These are phyloP conservation scores for Coemansia sp. DNA, from an alignment of 192 early-diverging fungal genomes.

Conservation along the genomic window DNA sequence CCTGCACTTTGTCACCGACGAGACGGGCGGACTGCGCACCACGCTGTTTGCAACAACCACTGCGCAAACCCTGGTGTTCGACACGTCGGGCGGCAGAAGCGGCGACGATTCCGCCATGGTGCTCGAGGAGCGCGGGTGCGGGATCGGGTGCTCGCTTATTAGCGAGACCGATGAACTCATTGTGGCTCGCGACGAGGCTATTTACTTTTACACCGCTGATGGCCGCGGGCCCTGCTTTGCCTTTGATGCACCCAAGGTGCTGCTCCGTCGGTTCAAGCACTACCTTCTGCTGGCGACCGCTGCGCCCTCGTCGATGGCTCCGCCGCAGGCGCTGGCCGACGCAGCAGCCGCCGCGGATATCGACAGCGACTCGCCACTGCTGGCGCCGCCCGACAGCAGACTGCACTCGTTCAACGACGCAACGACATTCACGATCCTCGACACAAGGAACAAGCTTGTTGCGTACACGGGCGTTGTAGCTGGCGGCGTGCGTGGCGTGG, in stretches of 20 bases:
- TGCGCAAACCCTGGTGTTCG: conserved; percentile 44
- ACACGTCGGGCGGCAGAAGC: conserved; percentile 40
- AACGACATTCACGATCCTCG: conserved; percentile 69
- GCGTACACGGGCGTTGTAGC: conserved; percentile 81
- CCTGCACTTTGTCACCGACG: conserved; percentile 40
- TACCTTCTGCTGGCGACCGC: conserved; percentile 40
- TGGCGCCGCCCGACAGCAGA: conserved; percentile 38
- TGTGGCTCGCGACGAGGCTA: conserved; percentile 84
- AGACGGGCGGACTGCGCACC: conserved; percentile 12
- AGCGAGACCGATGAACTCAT: conserved; percentile 82
- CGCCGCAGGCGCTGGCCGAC: conserved; percentile 25
- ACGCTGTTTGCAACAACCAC: conserved; percentile 44
- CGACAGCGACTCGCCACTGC: conserved; percentile 59
- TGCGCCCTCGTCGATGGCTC: conserved; percentile 34
- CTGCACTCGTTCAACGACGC: conserved; percentile 54
- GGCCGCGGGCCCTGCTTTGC: conserved; percentile 91
- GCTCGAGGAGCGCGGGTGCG: conserved; percentile 83
- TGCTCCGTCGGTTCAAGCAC: conserved; percentile 33
- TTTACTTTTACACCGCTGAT: conserved; percentile 90
- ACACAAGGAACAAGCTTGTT: conserved; percentile 89
- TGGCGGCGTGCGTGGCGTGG: conserved; percentile 67
- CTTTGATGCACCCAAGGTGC: conserved; percentile 67
- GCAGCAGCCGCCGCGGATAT: background rate
- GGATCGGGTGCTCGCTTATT: conserved; percentile 71
- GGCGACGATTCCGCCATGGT: conserved; percentile 30